These are phyloP conservation scores for Leishmania guyanensis DNA, from an alignment of 208 protist genomes.

Conservation along the genomic window DNA sequence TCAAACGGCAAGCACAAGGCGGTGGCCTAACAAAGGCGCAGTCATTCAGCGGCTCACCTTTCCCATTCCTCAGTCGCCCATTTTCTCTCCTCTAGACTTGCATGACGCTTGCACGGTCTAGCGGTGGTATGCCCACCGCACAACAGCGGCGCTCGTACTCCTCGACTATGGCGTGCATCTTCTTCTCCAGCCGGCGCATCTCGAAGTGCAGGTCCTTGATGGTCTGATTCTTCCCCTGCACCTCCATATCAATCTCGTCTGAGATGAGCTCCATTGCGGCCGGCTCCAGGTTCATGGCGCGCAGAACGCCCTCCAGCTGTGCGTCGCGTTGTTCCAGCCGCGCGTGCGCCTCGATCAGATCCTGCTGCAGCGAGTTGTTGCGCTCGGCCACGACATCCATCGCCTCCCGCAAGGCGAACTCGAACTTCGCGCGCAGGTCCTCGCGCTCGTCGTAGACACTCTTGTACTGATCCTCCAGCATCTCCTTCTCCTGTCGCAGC, in stretches of 20 bases:
- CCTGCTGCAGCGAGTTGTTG: conserved; percentile 83
- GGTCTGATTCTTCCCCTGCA: conserved; percentile 93
- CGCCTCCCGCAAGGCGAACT: conserved; percentile 86
- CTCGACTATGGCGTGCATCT: conserved; percentile 56
- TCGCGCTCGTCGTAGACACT: conserved; percentile 93
- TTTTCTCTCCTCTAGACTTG: conserved; percentile 3
- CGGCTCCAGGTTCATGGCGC: conserved; percentile 93
- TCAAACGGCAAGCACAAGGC: background rate
- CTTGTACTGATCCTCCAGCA: conserved; percentile 88
- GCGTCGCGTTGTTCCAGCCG: conserved; percentile 86
- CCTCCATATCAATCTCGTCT: conserved; percentile 89
- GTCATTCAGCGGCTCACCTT: background rate
- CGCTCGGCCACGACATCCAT: conserved; percentile 87
- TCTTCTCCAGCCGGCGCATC: conserved; percentile 79
- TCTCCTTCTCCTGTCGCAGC: conserved; percentile 89
- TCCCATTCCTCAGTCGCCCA: background rate
- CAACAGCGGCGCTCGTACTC: conserved; percentile 85
- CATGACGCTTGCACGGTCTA: conserved; percentile 57
- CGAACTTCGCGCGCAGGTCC: conserved; percentile 94
- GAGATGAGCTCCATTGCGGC: conserved; percentile 82
- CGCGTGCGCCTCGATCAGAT: conserved; percentile 70
- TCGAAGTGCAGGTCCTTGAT: conserved; percentile 97
- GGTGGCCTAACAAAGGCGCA: background rate
- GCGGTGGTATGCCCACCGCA: conserved; percentile 46
- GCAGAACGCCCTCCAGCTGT: conserved; percentile 91